A percentile compares a stretch with the other conserved stretches of the same genome.
phyloP scores from a whole-genome alignment of 2,329 filamentous ascomycete genomes.

The Cadophora malorum region DNA sequence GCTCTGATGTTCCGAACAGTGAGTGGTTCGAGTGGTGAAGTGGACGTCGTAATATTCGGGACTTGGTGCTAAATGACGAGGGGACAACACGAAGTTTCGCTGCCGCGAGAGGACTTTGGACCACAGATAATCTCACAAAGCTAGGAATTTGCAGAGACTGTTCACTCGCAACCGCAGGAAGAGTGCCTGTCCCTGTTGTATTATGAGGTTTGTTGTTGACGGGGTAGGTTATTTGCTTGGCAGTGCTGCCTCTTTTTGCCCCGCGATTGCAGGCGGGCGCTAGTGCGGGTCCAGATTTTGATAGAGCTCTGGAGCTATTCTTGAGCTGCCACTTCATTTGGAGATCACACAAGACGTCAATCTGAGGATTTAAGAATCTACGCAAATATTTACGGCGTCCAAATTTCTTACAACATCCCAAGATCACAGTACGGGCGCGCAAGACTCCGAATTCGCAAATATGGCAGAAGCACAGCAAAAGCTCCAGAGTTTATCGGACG shows the following conservation, averaged over 20 bases:
- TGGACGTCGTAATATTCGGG: neutral
- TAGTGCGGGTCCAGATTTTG: slow-evolving; percentile 31
- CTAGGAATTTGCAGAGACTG: too few relatives aligned
- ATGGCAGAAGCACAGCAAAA: slow-evolving; percentile 79
- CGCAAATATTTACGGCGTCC: neutral
- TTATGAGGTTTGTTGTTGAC: slow-evolving; percentile 22
- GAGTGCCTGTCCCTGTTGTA: slow-evolving; percentile 18
- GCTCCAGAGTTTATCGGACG: slow-evolving; percentile 83
- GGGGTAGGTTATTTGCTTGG: slow-evolving; percentile 32
- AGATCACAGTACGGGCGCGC: neutral
- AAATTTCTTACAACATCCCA: neutral
- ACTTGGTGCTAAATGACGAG: neutral
- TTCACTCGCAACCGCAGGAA: neutral
- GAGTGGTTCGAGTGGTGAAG: neutral
- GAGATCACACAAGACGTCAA: neutral
- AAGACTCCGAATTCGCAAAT: neutral
- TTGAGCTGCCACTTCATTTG: neutral
- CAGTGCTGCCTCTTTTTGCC: slow-evolving; percentile 28
- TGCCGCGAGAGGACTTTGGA: neutral
- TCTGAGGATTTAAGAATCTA: neutral
- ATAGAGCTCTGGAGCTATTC: neutral
- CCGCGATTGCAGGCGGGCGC: slow-evolving; percentile 34
- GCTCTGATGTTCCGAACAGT: neutral
- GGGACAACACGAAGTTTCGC: neutral
- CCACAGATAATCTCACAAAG: neutral